Evolutionary conservation across 2,329 filamentous ascomycete genomes (phyloP), one percentile per base, ranked within the genome.

Genomic region (Phaeoacremonium minimum): DNA sequence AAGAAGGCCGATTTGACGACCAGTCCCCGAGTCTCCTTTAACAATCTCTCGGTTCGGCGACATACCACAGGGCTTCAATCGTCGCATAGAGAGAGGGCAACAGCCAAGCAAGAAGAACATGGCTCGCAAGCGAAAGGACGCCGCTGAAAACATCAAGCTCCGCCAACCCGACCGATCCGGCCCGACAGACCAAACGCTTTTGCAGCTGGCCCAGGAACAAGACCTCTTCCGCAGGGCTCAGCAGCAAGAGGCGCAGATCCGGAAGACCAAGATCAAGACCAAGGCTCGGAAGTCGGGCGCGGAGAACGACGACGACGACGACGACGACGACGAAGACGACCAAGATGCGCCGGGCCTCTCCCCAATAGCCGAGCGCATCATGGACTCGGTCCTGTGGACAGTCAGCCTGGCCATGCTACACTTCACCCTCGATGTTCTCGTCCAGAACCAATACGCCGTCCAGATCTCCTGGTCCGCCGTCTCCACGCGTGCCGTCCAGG

Each of bases 391-490:
- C 4, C 61, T 83, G 16, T 83, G 75, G 73, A 71, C 67, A 6
- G 61, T 77, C 9, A 80, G 78, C 44, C 61, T 93, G 49, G 69
- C 77, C 11, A 85, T 82, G 68, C 61, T 90, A 34, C 85, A 91
- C 55, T 81, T 89, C 47, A 87, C 83, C 1, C 71, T 93, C 35
- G 86, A 91, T 53, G 80, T 89, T 26, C 67, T 93, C 9, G 85
- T 89, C 15, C 84, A 88, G 56, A 74, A 83, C 48, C 87, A 93
- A 59, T 93, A 87, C 51, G 77, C 79, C n/a, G 69, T 80, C 43
- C 71, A 78, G 3, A 69, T 89, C 3, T 55, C 71, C 4, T 87
- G 81, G 80, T 38, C 52, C 1, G 58, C 66, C 16, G 71, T 88
- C 4, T 46, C 69, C 11, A 51, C 52, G 33, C 71, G 83, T 32